phyloP scores from a whole-genome alignment of 2,329 filamentous ascomycete species.

The Apiospora arundinis region DNA sequence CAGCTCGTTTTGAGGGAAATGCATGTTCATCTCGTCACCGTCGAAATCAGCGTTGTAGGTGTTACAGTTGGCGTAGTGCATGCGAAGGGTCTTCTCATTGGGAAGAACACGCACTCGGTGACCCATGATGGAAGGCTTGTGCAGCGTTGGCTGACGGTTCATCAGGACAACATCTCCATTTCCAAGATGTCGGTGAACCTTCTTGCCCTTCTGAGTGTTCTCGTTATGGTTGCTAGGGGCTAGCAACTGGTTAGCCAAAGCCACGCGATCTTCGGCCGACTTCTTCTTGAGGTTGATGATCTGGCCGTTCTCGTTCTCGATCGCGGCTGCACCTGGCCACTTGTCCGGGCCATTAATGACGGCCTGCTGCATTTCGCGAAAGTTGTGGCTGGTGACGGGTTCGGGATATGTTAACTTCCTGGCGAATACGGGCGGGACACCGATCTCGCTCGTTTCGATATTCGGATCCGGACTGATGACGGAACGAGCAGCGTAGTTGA shows the following conservation, averaged over 20 bases:
- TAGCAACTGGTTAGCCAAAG: conserved; percentile 90
- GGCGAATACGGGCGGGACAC: conserved; percentile 97
- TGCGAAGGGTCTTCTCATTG: conserved; percentile 95
- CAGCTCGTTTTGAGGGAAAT: conserved; percentile 97
- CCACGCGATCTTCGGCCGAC: conserved; percentile 84
- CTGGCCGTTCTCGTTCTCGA: conserved; percentile 95
- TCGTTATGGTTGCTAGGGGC: conserved; percentile 79
- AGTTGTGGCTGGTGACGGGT: conserved; percentile 96
- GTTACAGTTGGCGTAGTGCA: conserved; percentile 99
- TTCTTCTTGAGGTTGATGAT: conserved; percentile 88
- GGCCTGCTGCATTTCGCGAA: conserved; percentile 92
- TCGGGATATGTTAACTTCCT: conserved; percentile 96
- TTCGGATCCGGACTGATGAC: conserved; percentile 99
- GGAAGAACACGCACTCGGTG: conserved; percentile 91
- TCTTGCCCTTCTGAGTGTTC: conserved; percentile 85
- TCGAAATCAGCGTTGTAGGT: conserved; percentile 99
- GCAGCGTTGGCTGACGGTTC: conserved; percentile 97
- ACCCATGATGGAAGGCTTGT: conserved; percentile 99
- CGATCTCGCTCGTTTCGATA: conserved; percentile 98
- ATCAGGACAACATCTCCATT: conserved; percentile 98
- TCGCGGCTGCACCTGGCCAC: conserved; percentile 92
- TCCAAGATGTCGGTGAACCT: conserved; percentile 93
- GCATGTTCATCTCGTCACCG: conserved; percentile 99
- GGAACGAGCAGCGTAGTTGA: conserved; percentile 96
- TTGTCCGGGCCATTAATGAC: conserved; percentile 93